Conservation (phyloP, 2,329 filamentous ascomycete species). For the Fusarium buxicola region DNA sequence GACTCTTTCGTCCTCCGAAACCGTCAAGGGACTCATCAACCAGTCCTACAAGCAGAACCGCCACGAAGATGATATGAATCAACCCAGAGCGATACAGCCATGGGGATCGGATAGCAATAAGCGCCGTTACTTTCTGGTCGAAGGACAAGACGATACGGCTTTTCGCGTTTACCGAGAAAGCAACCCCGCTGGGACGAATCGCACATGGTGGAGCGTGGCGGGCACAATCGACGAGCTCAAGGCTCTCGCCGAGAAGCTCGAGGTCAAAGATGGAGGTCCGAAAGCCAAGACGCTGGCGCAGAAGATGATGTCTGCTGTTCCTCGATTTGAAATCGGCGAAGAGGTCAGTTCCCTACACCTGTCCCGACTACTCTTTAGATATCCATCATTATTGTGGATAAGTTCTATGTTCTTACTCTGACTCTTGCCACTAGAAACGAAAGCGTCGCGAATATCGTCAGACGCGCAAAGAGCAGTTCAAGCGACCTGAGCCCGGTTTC, state of each 20-base stretch:
- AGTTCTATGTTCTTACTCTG: slow-evolving; percentile 18
- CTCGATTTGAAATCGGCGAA: slow-evolving; percentile 92
- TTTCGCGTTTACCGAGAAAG: slow-evolving; percentile 96
- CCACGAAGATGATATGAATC: slow-evolving; percentile 82
- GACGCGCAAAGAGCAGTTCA: slow-evolving; percentile 86
- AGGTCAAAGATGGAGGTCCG: slow-evolving; percentile 80
- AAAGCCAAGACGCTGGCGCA: slow-evolving; percentile 82
- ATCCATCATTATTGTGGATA: background rate
- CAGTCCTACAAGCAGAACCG: slow-evolving; percentile 89
- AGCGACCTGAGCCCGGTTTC: slow-evolving; percentile 87
- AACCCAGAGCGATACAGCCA: slow-evolving; percentile 87
- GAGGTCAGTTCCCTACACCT: slow-evolving; percentile 68
- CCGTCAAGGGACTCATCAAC: slow-evolving; percentile 82
- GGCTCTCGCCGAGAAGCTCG: slow-evolving; percentile 79
- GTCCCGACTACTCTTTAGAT: background rate
- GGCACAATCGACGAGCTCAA: slow-evolving; percentile 89
- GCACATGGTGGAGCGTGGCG: slow-evolving; percentile 93
- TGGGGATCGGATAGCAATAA: slow-evolving; percentile 93
- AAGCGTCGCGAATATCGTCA: slow-evolving; percentile 92
- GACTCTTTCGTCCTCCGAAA: slow-evolving; percentile 89
- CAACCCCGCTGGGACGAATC: slow-evolving; percentile 79
- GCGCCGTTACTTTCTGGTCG: slow-evolving; percentile 91
- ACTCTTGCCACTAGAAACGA: slow-evolving; percentile 75
- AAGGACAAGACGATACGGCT: slow-evolving; percentile 92
- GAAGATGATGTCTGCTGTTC: slow-evolving; percentile 82